Conservation (phyloP, 2,329 filamentous ascomycete species). For the Penicillium sp. region DNA sequence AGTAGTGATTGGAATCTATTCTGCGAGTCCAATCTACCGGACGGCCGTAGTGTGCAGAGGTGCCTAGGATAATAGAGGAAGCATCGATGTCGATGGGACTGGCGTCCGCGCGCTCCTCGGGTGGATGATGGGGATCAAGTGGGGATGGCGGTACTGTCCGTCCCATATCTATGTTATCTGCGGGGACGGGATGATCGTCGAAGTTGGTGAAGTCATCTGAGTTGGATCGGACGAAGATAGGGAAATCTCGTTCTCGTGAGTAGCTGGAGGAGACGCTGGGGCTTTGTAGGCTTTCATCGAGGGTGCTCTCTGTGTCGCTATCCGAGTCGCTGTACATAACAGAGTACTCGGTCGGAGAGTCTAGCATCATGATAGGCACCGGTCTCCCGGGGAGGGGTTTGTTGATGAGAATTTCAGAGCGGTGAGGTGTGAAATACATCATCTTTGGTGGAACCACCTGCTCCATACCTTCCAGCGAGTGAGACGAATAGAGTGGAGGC, state of each 20-base stretch:
- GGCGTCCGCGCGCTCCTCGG: neutral
- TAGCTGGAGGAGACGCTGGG: constrained; percentile 18
- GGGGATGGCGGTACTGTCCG: constrained; percentile 6
- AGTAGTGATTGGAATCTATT: constrained; percentile 34
- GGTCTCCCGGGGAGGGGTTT: constrained; percentile 35
- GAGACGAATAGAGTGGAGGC: constrained; percentile 35
- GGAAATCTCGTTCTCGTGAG: constrained; percentile 27
- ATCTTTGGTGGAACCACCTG: constrained; percentile 33
- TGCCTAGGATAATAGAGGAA: constrained; percentile 16
- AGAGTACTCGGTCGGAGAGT: constrained; percentile 19
- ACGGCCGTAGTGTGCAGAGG: constrained; percentile 28
- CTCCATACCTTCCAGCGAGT: constrained; percentile 40
- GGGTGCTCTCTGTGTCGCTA: constrained; percentile 24
- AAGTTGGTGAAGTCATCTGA: constrained; percentile 30
- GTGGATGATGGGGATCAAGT: constrained; percentile 10
- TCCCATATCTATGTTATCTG: neutral
- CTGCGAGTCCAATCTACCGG: constrained; percentile 23
- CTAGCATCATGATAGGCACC: constrained; percentile 12
- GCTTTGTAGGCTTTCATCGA: constrained; percentile 23
- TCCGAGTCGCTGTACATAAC: constrained; percentile 31
- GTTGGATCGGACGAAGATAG: constrained; percentile 32
- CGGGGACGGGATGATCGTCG: constrained; percentile 25
- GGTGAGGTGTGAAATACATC: constrained; percentile 8
- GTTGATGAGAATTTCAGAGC: constrained; percentile 26
- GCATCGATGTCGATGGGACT: constrained; percentile 9